phyloP scores from a whole-genome alignment of 768 basidiomycete species.

The Leccinum aurantiacum region DNA sequence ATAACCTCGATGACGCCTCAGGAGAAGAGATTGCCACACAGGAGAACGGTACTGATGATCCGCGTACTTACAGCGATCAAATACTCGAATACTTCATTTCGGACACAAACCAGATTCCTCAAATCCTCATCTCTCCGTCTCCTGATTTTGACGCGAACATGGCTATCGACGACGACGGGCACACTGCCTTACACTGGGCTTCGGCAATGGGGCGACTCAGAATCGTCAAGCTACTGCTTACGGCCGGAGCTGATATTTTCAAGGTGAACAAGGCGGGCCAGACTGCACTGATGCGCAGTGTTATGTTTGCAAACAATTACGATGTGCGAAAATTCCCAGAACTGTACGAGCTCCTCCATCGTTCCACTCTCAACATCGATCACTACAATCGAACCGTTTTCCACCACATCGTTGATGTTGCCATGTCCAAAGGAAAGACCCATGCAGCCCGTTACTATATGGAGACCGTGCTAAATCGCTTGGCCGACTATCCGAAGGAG shows the following conservation, averaged over 20 bases:
- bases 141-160: conserved; percentile 93
- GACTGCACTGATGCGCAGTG: conserved; percentile 96
- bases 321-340: conserved; percentile 99
- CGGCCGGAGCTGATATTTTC: conserved; percentile 95
- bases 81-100: conserved; percentile 99
- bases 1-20: conserved; percentile 44
- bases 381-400: conserved; percentile 96
- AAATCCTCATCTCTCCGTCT: conserved; percentile 83
- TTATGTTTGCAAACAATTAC: conserved; percentile 99
- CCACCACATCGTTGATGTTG: conserved; percentile 96
- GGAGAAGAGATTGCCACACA: conserved; percentile 42
- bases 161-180: conserved; percentile 97
- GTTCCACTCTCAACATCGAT: conserved; percentile 99
- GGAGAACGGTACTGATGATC: conserved; percentile 49
- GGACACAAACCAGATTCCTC: conserved; percentile 89
- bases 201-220: conserved; percentile 98
- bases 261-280: conserved; percentile 95
- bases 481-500: conserved; percentile 93
- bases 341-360: conserved; percentile 92
- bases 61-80: conserved; percentile 86
- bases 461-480: conserved; percentile 87
- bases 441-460: conserved; percentile 99
- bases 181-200: conserved; percentile 97
- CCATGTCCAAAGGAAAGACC: conserved; percentile 95
- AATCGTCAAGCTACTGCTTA: conserved; percentile 90